Evolutionary conservation across 352 stramenopile genomes (phyloP), one percentile per base, ranked within the genome.

Genomic region (Phytophthora cactorum): DNA sequence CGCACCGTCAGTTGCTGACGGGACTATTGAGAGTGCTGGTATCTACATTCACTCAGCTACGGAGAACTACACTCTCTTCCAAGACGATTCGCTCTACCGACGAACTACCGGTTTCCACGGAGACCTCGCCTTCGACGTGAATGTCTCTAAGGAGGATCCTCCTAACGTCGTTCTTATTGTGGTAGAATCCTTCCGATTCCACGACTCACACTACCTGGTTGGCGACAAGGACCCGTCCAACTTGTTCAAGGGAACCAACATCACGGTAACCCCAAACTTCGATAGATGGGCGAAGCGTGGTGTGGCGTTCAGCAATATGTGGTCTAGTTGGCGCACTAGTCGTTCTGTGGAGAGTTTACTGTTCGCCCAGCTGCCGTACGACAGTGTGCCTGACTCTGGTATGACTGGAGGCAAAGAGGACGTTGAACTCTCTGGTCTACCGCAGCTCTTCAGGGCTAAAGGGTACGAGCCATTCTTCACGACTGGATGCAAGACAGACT

Each of bases 101-200:
- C 52, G 63, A 3, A 87, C 72, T 3, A 81, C 52, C 0, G 79
- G 77, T 0, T 90, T 87, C 62, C 63, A 78, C 3, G 81, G 79
- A 4, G 49, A 74, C 1, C 50, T 83, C 5, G 70, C 75, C 6
- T 88, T 90, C 29, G 58, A 88, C 50, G 77, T 90, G 27, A 59
- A 55, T 0, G 68, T 88, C 1, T 51, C 77, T 8, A 27, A 65
- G 1, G 50, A 62, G 0, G 46, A 87, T 32, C 73, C 59, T 1
- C 82, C 79, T 0, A 90, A 88, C 44, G 82, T 88, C 10, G 29
- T 90, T 1, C 63, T 88, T 15, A 59, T 90, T 17, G 72, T 65
- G 9, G 62, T 90, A 25, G 82, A 90, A 49, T 90, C 82, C 8
- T 87, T 88, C 50, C 73, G 82, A 4, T 80, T 80, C 43, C 73